These are phyloP conservation scores for Chrysosphaeria jannelii DNA, from an alignment of 2,329 filamentous ascomycete genomes.

Conservation along the genomic window DNA sequence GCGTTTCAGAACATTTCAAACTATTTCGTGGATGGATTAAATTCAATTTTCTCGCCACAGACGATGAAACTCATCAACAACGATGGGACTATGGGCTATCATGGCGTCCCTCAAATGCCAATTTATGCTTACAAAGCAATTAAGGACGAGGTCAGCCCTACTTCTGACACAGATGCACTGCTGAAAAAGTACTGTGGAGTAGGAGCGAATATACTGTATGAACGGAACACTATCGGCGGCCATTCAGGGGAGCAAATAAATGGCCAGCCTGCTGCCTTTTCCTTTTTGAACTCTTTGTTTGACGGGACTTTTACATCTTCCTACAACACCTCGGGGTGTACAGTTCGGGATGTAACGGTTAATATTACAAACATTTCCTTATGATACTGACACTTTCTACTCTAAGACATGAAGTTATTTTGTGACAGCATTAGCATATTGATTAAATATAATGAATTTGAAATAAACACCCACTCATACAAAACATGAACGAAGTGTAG, in stretches of 20 bases:
- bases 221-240: conserved; percentile 12
- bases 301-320: conserved; percentile 3
- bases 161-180: conserved; percentile 12
- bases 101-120: conserved; percentile 15
- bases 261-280: conserved; percentile 5
- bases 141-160: conserved; percentile 12
- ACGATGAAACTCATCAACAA: conserved; percentile 6
- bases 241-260: conserved; percentile 10
- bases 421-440: no score
- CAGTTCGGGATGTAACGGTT: conserved; percentile 1
- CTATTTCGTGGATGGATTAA: conserved; percentile 12
- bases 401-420: no score
- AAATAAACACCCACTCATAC: no score
- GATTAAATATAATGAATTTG: no score
- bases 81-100: conserved; percentile 9
- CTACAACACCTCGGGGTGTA: conserved; percentile 3
- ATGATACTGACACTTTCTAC: no score
- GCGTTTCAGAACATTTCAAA: conserved; percentile 9
- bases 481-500: no score
- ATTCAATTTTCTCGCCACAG: conserved; percentile 4
- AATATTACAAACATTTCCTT: conserved; percentile 3
- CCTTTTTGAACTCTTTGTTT: conserved; percentile 5
- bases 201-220: conserved; percentile 14
- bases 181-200: conserved; percentile 7
- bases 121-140: conserved; percentile 17